Percentiles rank a stretch among this genome's conserved stretches.
Conservation (phyloP, 352 stramenopile species). For the Pelagophyceae sp. region DNA sequence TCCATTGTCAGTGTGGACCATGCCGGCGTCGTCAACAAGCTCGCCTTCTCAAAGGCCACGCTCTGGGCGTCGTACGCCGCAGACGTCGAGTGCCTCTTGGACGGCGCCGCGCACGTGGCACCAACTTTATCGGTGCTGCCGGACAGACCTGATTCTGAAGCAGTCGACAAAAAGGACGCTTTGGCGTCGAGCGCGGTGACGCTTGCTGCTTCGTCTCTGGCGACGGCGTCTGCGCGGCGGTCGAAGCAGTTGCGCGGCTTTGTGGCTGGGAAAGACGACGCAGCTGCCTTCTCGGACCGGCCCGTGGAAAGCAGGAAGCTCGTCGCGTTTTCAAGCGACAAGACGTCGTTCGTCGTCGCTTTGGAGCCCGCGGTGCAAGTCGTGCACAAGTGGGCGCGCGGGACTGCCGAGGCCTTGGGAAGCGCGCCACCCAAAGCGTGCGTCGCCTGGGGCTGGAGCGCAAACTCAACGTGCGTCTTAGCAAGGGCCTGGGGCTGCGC, state of each 20-base stretch:
- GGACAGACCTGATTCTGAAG: no score
- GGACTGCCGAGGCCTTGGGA: no score
- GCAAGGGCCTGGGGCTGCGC: no score
- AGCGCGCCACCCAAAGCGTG: no score
- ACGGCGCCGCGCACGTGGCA: constrained; percentile 78
- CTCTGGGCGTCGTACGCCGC: constrained; percentile 76
- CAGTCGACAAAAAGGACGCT: no score
- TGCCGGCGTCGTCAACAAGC: constrained; percentile 80
- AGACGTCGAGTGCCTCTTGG: constrained; percentile 84
- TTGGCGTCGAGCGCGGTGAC: no score
- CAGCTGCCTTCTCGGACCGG: no score
- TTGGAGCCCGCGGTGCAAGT: constrained; percentile 86
- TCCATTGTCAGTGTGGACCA: constrained; percentile 46
- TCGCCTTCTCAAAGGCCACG: constrained; percentile 69
- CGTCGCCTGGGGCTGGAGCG: no score
- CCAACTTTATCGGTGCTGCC: constrained; percentile 49
- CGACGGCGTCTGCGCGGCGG: constrained; percentile 56
- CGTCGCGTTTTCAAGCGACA: constrained; percentile 63
- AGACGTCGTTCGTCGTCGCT: constrained; percentile 86
- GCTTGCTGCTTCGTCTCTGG: no score
- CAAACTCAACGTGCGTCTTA: no score
- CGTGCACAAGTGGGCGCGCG: constrained; percentile 79
- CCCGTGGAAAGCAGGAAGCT: no score
- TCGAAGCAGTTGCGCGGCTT: neutral
- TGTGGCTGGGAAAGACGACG: no score